Evolutionary conservation across 2,329 filamentous ascomycete genomes (phyloP).

Genomic region (Fusarium udum): DNA sequence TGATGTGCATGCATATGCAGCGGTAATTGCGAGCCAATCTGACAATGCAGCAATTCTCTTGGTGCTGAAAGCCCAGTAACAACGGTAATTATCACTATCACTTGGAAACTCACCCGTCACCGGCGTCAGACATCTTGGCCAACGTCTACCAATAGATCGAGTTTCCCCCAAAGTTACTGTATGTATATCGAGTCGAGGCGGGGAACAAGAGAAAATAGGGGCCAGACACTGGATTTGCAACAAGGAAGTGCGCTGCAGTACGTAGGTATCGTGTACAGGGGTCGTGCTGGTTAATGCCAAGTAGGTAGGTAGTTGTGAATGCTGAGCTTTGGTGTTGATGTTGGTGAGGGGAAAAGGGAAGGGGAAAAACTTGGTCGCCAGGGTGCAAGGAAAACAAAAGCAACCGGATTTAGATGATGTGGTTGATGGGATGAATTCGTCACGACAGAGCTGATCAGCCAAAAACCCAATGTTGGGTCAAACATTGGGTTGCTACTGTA

Average conservation of each 20-base stretch:
- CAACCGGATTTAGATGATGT: neutral
- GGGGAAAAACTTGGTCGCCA: neutral
- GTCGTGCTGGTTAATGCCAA: constrained; percentile 19
- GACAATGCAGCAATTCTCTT: neutral
- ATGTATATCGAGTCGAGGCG: constrained; percentile 12
- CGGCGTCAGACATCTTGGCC: constrained; percentile 41
- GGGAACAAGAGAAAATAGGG: constrained; percentile 30
- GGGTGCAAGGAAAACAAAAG: neutral
- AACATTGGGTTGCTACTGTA: neutral
- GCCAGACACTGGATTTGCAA: constrained; percentile 25
- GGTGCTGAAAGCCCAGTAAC: neutral
- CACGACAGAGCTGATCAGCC: neutral
- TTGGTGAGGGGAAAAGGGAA: neutral
- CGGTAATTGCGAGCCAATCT: constrained; percentile 18
- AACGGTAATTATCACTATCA: neutral
- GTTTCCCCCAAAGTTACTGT: neutral
- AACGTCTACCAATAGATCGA: constrained; percentile 15
- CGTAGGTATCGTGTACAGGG: constrained; percentile 12
- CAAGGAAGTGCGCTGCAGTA: constrained; percentile 19
- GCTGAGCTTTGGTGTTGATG: constrained; percentile 7
- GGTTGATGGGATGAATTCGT: constrained; percentile 22
- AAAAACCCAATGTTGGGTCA: neutral
- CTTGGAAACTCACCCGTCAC: constrained; percentile 37
- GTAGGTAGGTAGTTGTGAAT: neutral
- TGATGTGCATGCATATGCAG: constrained; percentile 27